Evolutionary conservation across 805 yeast species (phyloP).

Genomic region (Wickerhamomyces silvicola): DNA sequence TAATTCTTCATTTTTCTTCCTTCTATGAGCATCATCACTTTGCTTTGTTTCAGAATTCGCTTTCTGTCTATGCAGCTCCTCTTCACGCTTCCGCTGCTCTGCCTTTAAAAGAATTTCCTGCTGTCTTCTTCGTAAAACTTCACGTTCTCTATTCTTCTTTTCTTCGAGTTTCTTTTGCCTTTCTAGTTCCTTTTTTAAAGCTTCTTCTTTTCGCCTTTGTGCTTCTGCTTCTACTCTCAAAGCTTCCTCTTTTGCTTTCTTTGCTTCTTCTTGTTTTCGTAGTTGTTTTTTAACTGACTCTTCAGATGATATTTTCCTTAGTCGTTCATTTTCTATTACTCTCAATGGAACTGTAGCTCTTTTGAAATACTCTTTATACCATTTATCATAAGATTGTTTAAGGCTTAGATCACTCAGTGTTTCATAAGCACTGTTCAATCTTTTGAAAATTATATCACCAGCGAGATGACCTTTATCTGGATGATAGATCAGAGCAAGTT

Average conservation of each 20-base stretch:
- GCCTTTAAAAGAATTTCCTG: too few species aligned
- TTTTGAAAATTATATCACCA: slow-evolving; percentile 13
- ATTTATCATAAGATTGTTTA: slow-evolving; percentile 9
- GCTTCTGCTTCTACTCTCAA: slow-evolving; percentile 1
- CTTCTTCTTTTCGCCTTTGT: slow-evolving; percentile 2
- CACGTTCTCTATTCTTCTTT: slow-evolving; percentile 20
- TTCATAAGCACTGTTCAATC: slow-evolving; percentile 12
- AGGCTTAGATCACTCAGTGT: slow-evolving; percentile 2
- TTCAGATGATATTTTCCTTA: too few species aligned
- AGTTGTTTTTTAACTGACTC: too few species aligned
- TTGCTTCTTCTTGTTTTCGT: slow-evolving; percentile 2
- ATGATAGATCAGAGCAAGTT: slow-evolving; percentile 61
- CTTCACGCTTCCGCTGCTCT: slow-evolving; percentile 2
- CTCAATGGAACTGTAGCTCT: slow-evolving; percentile 4
- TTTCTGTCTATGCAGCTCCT: not conserved
- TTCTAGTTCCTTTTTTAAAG: slow-evolving; percentile 1
- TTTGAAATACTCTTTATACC: slow-evolving; percentile 11
- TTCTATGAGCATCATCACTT: slow-evolving; percentile 10
- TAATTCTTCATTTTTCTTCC: slow-evolving; percentile 4
- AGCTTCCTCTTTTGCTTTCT: not conserved
- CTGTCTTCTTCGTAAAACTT: slow-evolving; percentile 17
- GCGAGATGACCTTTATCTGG: slow-evolving; percentile 61
- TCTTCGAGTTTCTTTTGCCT: slow-evolving; percentile 5
- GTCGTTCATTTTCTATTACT: slow-evolving; percentile 3
- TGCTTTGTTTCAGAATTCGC: not conserved